Evolutionary conservation across 2,329 filamentous ascomycete species (phyloP).

Genomic region (Diplodia mutila): DNA sequence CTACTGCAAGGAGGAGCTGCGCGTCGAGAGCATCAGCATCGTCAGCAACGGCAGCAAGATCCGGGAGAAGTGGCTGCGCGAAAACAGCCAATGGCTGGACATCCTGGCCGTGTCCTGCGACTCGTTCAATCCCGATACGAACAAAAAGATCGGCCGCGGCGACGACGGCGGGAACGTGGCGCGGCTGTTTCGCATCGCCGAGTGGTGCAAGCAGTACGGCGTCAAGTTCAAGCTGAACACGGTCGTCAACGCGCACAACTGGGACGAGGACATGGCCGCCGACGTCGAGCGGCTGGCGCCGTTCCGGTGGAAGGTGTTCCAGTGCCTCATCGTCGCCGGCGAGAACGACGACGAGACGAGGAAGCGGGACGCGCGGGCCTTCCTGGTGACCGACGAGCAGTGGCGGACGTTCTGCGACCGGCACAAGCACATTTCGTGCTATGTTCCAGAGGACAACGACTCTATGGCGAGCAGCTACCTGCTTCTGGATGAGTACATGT

Average conservation of each 20-base stretch:
- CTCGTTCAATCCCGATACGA: constrained; percentile 56
- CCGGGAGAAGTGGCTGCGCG: constrained; percentile 47
- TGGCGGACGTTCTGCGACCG: constrained; percentile 52
- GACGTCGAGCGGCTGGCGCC: constrained; percentile 48
- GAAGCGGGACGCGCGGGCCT: constrained; percentile 44
- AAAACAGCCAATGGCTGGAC: constrained; percentile 53
- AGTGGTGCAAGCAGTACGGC: constrained; percentile 51
- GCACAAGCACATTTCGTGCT: constrained; percentile 36
- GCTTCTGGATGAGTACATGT: constrained; percentile 56
- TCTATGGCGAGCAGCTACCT: constrained; percentile 8
- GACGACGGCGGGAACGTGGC: constrained; percentile 49
- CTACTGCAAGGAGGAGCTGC: constrained; percentile 55
- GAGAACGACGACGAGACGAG: constrained; percentile 53
- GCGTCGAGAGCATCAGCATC: constrained; percentile 57
- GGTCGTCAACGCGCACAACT: constrained; percentile 56
- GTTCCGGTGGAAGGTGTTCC: constrained; percentile 62
- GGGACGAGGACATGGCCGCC: constrained; percentile 42
- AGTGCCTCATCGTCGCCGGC: constrained; percentile 56
- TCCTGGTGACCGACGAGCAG: constrained; percentile 54
- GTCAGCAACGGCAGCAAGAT: constrained; percentile 59
- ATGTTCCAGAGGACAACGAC: not conserved
- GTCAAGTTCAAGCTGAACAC: constrained; percentile 64
- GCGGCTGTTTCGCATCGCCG: constrained; percentile 48
- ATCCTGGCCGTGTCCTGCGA: constrained; percentile 62
- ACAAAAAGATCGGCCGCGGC: constrained; percentile 57